Percentiles rank a stretch among this genome's conserved stretches.
phyloP scores from a whole-genome alignment of 2,329 filamentous ascomycete species.

The Geosmithia putterillii region DNA sequence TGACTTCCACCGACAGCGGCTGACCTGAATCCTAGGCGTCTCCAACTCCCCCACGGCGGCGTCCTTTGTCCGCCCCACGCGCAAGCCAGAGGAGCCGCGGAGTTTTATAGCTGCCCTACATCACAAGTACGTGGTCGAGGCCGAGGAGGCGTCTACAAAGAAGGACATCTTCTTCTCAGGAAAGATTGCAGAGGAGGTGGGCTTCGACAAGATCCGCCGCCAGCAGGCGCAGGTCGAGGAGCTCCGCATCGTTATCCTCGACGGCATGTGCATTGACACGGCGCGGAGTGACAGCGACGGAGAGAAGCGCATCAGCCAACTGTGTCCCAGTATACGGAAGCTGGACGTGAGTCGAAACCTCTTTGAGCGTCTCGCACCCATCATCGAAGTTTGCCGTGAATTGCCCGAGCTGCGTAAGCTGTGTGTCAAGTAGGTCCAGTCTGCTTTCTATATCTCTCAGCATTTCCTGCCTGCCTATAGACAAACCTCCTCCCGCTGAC shows the following conservation, averaged over 20 bases:
- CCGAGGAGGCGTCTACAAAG: slow-evolving; percentile 8
- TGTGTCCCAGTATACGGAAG: slow-evolving; percentile 59
- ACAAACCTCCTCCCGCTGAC: neutral
- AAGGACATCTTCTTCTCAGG: slow-evolving; percentile 55
- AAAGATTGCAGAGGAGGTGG: slow-evolving; percentile 86
- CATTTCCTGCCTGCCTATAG: neutral
- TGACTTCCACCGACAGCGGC: slow-evolving; percentile 47
- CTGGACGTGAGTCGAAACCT: slow-evolving; percentile 80
- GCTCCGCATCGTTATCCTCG: slow-evolving; percentile 69
- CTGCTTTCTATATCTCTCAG: too few species aligned
- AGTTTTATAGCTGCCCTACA: slow-evolving; percentile 71
- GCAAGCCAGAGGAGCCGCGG: slow-evolving; percentile 53
- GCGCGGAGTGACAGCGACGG: slow-evolving; percentile 13
- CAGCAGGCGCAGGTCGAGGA: slow-evolving; percentile 69
- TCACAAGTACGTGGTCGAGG: slow-evolving; percentile 50
- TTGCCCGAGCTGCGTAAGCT: slow-evolving; percentile 55
- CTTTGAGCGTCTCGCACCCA: slow-evolving; percentile 53
- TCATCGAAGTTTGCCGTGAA: slow-evolving; percentile 59
- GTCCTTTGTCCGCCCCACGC: slow-evolving; percentile 75
- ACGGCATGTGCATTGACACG: slow-evolving; percentile 52
- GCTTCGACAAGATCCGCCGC: slow-evolving; percentile 82
- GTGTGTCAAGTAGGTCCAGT: slow-evolving; percentile 61
- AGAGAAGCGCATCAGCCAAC: slow-evolving; percentile 19
- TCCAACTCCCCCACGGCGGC: slow-evolving; percentile 56
- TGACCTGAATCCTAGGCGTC: slow-evolving; percentile 30